phyloP scores from a whole-genome alignment of 345 rosid species.

The Gossypioides kirkii region DNA sequence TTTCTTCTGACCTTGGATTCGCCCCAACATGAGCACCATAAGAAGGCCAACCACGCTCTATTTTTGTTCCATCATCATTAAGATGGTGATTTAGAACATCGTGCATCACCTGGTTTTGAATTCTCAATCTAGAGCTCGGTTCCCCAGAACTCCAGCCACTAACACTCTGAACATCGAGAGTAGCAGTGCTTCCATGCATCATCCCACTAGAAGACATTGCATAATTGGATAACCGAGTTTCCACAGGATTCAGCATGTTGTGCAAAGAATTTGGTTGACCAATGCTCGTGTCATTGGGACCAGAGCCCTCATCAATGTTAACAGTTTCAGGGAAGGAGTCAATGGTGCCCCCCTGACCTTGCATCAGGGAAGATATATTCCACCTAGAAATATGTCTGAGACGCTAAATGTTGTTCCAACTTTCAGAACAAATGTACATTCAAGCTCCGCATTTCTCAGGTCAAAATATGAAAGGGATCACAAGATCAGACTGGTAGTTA shows the following conservation, averaged over 20 bases:
- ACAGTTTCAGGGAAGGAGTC: conserved; percentile 51
- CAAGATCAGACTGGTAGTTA: conserved; percentile 18
- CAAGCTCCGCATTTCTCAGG: conserved; percentile 17
- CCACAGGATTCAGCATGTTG: conserved; percentile 44
- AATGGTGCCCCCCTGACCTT: conserved; percentile 44
- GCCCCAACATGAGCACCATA: conserved; percentile 25
- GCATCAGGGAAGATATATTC: conserved; percentile 43
- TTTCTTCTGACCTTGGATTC: conserved; percentile 47
- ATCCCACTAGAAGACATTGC: conserved; percentile 37
- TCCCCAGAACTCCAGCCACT: conserved; percentile 63
- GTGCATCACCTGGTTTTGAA: conserved; percentile 35
- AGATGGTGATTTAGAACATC: conserved; percentile 5
- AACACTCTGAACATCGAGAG: conserved; percentile 38
- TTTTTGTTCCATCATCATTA: conserved; percentile 38
- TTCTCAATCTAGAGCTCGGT: conserved; percentile 42
- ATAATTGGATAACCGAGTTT: conserved; percentile 36
- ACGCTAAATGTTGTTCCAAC: conserved; percentile 18
- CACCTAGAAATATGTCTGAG: conserved; percentile 20
- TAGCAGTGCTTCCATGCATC: conserved; percentile 29
- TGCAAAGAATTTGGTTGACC: conserved; percentile 36
- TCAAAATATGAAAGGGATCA: conserved; percentile 14
- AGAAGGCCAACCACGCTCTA: conserved; percentile 43
- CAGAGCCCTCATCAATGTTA: conserved; percentile 48
- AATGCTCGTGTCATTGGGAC: conserved; percentile 29
- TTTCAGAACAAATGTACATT: background rate